These are phyloP conservation scores for Teunomyces lycoperdinae DNA, from an alignment of 805 yeast genomes.

Conservation along the genomic window DNA sequence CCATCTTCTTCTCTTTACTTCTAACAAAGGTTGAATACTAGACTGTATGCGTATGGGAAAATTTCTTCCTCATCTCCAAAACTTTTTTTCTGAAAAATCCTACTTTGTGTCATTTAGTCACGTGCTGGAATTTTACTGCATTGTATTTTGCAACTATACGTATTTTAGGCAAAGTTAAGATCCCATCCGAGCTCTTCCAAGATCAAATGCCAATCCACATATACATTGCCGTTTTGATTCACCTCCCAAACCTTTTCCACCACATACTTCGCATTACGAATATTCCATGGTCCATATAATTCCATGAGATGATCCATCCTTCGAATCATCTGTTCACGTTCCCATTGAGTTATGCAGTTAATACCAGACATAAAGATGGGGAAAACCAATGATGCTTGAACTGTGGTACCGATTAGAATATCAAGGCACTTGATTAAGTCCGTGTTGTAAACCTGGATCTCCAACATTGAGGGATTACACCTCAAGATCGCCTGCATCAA, in stretches of 20 bases:
- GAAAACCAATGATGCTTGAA: constrained; percentile 70
- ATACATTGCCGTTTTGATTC: constrained; percentile 52
- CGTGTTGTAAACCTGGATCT: constrained; percentile 55
- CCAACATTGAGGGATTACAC: constrained; percentile 59
- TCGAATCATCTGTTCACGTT: constrained; percentile 48
- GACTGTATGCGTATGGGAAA: constrained; percentile 8
- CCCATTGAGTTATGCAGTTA: constrained; percentile 53
- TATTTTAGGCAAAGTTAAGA: constrained; percentile 60
- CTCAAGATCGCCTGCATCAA: constrained; percentile 62
- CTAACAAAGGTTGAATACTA: constrained; percentile 2
- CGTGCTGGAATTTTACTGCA: background rate
- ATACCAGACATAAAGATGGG: constrained; percentile 79
- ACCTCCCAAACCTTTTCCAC: constrained; percentile 49
- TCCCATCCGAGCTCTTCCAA: constrained; percentile 73
- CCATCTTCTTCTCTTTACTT: constrained; percentile 10
- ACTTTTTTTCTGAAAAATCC: constrained; percentile 3
- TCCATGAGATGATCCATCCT: constrained; percentile 56
- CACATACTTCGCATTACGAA: constrained; percentile 40
- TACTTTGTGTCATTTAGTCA: constrained; percentile 5
- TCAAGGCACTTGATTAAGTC: constrained; percentile 58
- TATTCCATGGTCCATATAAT: constrained; percentile 69
- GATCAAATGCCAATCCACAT: constrained; percentile 71
- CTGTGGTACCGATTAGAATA: constrained; percentile 58
- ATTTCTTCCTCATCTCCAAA: constrained; percentile 16
- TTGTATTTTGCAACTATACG: background rate